Evolutionary conservation across 2,329 filamentous ascomycete species (phyloP).

Genomic region (Fusarium chaquense): DNA sequence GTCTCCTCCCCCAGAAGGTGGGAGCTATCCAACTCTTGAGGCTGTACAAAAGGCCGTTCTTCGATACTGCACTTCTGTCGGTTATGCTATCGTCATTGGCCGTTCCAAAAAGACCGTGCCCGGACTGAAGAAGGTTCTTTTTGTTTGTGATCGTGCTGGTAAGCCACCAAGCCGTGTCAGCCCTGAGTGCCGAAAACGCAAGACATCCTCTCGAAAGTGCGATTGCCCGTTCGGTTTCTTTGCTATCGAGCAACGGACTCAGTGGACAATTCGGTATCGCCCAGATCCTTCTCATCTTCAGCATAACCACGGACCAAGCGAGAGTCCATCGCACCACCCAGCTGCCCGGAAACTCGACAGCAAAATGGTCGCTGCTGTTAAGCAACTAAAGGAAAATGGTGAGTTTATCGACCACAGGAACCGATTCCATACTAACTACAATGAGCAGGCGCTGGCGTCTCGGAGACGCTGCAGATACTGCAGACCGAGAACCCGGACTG

Average conservation of each 20-base stretch:
- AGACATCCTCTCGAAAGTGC: conserved; percentile 76
- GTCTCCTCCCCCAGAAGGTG: conserved; percentile 73
- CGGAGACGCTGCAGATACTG: conserved; percentile 74
- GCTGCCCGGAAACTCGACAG: conserved; percentile 74
- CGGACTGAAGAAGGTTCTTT: conserved; percentile 74
- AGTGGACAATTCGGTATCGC: conserved; percentile 75
- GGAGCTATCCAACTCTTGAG: conserved; percentile 73
- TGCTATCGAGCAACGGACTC: conserved; percentile 74
- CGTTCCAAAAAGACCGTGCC: conserved; percentile 76
- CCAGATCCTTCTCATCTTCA: conserved; percentile 68
- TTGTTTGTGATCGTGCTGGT: conserved; percentile 74
- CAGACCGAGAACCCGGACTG: conserved; percentile 73
- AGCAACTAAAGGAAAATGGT: conserved; percentile 75
- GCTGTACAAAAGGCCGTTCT: conserved; percentile 73
- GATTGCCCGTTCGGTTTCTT: conserved; percentile 78
- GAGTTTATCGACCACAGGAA: conserved; percentile 50
- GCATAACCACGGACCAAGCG: conserved; percentile 75
- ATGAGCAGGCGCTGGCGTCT: conserved; percentile 71
- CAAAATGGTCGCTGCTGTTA: conserved; percentile 75
- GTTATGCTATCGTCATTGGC: conserved; percentile 76
- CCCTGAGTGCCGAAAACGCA: conserved; percentile 72
- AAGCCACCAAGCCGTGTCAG: conserved; percentile 72
- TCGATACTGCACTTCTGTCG: conserved; percentile 74
- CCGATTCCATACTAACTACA: conserved; percentile 48
- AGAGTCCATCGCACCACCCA: conserved; percentile 74